Evolutionary conservation across 345 rosid species (phyloP).

Genomic region (Heritiera fomes): DNA sequence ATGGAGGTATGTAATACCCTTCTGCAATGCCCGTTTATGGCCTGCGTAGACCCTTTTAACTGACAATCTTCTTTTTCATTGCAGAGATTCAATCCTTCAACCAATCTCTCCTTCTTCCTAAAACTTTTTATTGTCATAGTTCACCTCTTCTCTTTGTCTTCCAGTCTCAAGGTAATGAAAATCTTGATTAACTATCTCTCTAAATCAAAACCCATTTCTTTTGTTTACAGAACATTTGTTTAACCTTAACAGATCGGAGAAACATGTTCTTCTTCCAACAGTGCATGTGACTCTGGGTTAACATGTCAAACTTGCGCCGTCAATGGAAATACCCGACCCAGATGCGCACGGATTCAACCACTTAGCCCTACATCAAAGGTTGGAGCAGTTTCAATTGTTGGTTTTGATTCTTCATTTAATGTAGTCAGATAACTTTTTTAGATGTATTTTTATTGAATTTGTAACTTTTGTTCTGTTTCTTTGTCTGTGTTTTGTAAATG

Average conservation of each 20-base stretch:
- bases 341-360: conserved; percentile 71
- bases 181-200: neutral
- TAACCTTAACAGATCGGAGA: conserved; percentile 64
- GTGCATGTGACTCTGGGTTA: conserved; percentile 72
- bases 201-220: neutral
- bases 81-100: conserved; percentile 29
- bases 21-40: neutral
- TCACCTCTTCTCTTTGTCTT: conserved; percentile 30
- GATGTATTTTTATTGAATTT: neutral
- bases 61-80: neutral
- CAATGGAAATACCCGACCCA: conserved; percentile 72
- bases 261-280: conserved; percentile 54
- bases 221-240: neutral
- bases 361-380: conserved; percentile 74
- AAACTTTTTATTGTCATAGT: conserved; percentile 26
- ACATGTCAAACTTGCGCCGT: conserved; percentile 71
- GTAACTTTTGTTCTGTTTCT: neutral
- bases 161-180: conserved; percentile 36
- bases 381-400: neutral
- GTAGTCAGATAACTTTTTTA: neutral
- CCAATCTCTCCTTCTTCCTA: neutral
- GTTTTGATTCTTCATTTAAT: neutral
- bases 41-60: neutral
- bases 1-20: conserved; percentile 8
- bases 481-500: conserved; percentile 39